phyloP scores from a whole-genome alignment of 2,329 filamentous ascomycete genomes.

The Dissoconium aciculare region DNA sequence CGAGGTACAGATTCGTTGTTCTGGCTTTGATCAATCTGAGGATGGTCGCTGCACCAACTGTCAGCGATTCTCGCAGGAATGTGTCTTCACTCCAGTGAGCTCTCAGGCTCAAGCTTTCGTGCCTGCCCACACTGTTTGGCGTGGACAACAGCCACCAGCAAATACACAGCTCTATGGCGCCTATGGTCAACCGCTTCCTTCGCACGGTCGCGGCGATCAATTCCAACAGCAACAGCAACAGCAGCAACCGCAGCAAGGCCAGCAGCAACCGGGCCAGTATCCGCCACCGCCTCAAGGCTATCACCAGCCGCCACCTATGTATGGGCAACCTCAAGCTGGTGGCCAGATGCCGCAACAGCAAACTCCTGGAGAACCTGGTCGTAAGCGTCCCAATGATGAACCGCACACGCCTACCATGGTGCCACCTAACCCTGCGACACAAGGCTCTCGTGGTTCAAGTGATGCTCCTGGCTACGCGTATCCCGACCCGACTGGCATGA shows the following conservation, averaged over 20 bases:
- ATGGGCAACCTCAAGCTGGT: constrained; percentile 23
- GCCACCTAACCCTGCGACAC: constrained; percentile 32
- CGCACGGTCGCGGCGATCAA: constrained; percentile 14
- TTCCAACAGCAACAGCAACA: constrained; percentile 18
- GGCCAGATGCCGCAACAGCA: constrained; percentile 7
- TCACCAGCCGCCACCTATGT: constrained; percentile 30
- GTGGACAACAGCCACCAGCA: constrained; percentile 29
- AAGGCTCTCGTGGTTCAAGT: constrained; percentile 8
- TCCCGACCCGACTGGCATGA: constrained; percentile 31
- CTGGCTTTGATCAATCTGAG: constrained; percentile 56
- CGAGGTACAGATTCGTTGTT: constrained; percentile 51
- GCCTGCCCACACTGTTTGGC: constrained; percentile 52
- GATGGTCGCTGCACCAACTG: constrained; percentile 62
- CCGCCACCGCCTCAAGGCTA: constrained; percentile 28
- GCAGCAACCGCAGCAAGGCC: constrained; percentile 21
- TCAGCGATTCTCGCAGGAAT: constrained; percentile 59
- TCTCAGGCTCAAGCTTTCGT: constrained; percentile 62
- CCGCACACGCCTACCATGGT: constrained; percentile 37
- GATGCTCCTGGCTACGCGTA: constrained; percentile 25
- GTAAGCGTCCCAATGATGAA: constrained; percentile 34
- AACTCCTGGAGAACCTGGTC: constrained; percentile 19
- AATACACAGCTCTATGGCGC: constrained; percentile 35
- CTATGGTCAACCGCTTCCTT: constrained; percentile 35
- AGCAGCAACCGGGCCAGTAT: constrained; percentile 21
- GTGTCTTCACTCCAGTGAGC: constrained; percentile 62